Evolutionary conservation across 2,329 filamentous ascomycete species (phyloP), one percentile per base, ranked within the genome.

Genomic region (Didymosphaeria variabile): DNA sequence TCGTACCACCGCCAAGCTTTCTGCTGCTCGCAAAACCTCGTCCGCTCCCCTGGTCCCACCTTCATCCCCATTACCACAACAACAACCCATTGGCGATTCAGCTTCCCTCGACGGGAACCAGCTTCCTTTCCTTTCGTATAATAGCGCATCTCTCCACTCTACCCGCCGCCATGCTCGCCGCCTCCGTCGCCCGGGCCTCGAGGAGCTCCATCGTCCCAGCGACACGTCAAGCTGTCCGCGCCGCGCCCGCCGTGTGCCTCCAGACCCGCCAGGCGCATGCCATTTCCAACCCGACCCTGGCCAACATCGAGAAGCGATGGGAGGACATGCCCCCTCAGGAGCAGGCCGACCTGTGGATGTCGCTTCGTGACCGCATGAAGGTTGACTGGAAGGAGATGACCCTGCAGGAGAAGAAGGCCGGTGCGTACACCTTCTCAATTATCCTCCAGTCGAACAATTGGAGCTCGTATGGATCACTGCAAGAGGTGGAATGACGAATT

Each of bases 231-330:
- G 69, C 73, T 60, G 57, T 73, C 61, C 66, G 66, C 58, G 63
- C 68, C 61, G 67, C 70, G 49, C 75, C 78, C 61, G 74, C 77
- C 62, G 78, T 76, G 65, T 77, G 79, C 74, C 67, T 70, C 59
- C 76, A 85, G 77, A 80, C 79, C 65, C 84, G 86, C 75, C 88
- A 91, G 73, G 91, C 91, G 72, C 93, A 97, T 81, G 94, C 94
- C 79, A 96, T 99, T 83, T 96, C 94, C 78, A 98, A 97, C 86
- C 95, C 96, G 72, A 97, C 93, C 61, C 88, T 99, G 77, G 92
- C 93, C 82, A 93, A 97, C 84, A 98, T 99, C 79, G 95, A 99
- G 90, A 97, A 97, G 90, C 88, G 95, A 86, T 99, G 95, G 95
- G 95, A 99, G 86, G 88, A 86, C 67, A 94, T 98, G 92, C 94